phyloP scores from a whole-genome alignment of 768 basidiomycete genomes.

The Pseudohyphozyma bogoriensis region DNA sequence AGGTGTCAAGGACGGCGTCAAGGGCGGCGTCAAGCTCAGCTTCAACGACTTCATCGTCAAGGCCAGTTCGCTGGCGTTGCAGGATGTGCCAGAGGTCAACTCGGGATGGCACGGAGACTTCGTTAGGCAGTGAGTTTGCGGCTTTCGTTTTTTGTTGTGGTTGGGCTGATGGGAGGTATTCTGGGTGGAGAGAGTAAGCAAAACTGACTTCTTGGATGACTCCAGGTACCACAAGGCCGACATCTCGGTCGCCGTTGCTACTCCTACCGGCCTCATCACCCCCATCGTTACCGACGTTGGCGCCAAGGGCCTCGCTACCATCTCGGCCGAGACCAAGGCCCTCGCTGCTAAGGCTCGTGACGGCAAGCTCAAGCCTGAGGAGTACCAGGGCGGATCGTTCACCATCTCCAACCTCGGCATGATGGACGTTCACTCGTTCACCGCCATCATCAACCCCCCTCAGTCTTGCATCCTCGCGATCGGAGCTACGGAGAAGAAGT shows the following conservation, averaged over 20 bases:
- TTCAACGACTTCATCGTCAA: constrained; percentile 99
- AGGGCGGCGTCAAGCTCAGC: constrained; percentile 58
- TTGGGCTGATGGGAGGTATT: no score
- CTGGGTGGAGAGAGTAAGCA: neutral
- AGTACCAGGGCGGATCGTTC: constrained; percentile 99
- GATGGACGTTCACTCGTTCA: constrained; percentile 82
- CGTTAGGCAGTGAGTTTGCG: constrained; percentile 71
- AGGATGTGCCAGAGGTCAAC: constrained; percentile 95
- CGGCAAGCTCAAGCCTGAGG: constrained; percentile 84
- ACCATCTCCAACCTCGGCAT: constrained; percentile 99
- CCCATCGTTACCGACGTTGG: constrained; percentile 93
- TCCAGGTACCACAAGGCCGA: constrained; percentile 85
- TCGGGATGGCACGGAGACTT: constrained; percentile 94
- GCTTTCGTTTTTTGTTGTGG: neutral
- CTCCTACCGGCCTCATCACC: constrained; percentile 89
- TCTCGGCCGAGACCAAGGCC: constrained; percentile 82
- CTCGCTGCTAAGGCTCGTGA: constrained; percentile 94
- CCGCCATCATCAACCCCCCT: constrained; percentile 97
- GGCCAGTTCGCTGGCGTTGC: constrained; percentile 77
- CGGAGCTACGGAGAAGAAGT: constrained; percentile 71
- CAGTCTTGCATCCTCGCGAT: constrained; percentile 97
- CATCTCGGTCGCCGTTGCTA: constrained; percentile 93
- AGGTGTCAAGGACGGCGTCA: constrained; percentile 53
- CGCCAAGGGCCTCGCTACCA: constrained; percentile 79
- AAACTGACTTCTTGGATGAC: constrained; percentile 33